Base-by-base conservation (phyloP, 805 yeast species). In the Ogataea ramenticola region DNA sequence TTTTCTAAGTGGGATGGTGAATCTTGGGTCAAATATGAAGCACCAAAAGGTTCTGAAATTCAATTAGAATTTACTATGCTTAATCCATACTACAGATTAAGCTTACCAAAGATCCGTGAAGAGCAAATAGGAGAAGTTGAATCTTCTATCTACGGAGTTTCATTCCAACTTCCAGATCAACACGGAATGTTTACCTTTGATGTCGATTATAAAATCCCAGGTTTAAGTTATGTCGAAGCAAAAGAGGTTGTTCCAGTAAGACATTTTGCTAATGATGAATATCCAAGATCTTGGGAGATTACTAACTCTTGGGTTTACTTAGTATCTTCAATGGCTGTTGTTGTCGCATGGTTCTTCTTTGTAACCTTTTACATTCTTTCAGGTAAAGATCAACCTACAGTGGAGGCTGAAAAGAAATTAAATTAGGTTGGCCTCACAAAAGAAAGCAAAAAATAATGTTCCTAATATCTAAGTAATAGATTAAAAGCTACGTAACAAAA, bases 191-290 rank as follows among this genome's bases (percentile, higher is more conserved):
- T 89, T 68, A 86, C 96, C 2, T 89, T 86, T 61, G 73, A 74
- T 48, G 72, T 85, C 39, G 83, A 85, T 55, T 90, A 90, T 69
- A 76, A 76, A 61, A 80, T 96, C 58, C 70, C 77, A 14, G 98
- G 98, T 6, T 71, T 73, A 54, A 71, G 86, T 21, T 89, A 71
- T 62, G 60, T 91, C 43, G 70, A 70, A 24, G 86, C 82, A 54
- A 72, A 75, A 48, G 73, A 74, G 43, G 80, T 84, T 17, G 87
- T 88, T 43, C 80, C 98, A 2, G 81, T 93, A 39, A 80, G 98
- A 63, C 98, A 93, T 64, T 74, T 86, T 56, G 97, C 98, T 47
- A 91, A 90, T 62, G 95, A 93, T 61, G 99, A 95, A 68, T 93
- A 80, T 70, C 81, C 83, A 48, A 79, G 98, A 65, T 82, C 95